Evolutionary conservation across 2,329 filamentous ascomycete species (phyloP), one percentile per base, ranked within the genome.

Genomic region (Botryotinia calthae): DNA sequence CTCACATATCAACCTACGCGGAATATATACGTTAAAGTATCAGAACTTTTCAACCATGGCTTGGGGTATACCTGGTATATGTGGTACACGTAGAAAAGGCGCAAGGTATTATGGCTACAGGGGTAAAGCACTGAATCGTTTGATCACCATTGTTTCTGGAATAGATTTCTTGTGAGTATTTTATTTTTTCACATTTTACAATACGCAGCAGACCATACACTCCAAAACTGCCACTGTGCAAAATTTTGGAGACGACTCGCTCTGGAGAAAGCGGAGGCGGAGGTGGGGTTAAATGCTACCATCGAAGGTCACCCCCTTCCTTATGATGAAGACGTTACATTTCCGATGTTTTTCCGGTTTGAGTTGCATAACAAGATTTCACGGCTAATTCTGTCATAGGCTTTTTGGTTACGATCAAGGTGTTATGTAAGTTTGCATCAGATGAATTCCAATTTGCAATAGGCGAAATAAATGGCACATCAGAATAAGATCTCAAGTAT

Each of bases 101-200:
- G 59, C 58, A 59, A 83, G 82, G 73, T 93, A 87, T 79, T 88
- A 91, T 77, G 91, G 91, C 81, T 86, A 93, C 74, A 86, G 86
- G 72, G 91, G 91, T 83, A 83, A 86, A 48, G 82, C 82, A 81
- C 88, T 93, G 76, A 92, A 91, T 83, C 86, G 88, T 81, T 90
- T 90, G 71, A 88, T 94, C 77, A 89, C 89, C 75, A 82, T 89
- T n/a, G 87, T 93, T 78, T 91, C 91, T 73, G 91, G 91, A 78
- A 87, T 90, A 67, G 91, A 93, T 81, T 93, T 93, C 80, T 83
- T 92, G 75, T 89, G 72, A 79, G 75, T 87, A 37, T 87, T 82
- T 22, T n/a, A 28, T 67, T 28, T n/a, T 59, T 62, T 40, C 20
- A 20, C 12, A 25, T 31, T 40, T 25, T 10, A 2, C 28, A 4